A percentile compares a stretch with the other conserved stretches of the same genome.
Conservation (phyloP, 306 rosid species). For the Lathyrus aphaca region DNA sequence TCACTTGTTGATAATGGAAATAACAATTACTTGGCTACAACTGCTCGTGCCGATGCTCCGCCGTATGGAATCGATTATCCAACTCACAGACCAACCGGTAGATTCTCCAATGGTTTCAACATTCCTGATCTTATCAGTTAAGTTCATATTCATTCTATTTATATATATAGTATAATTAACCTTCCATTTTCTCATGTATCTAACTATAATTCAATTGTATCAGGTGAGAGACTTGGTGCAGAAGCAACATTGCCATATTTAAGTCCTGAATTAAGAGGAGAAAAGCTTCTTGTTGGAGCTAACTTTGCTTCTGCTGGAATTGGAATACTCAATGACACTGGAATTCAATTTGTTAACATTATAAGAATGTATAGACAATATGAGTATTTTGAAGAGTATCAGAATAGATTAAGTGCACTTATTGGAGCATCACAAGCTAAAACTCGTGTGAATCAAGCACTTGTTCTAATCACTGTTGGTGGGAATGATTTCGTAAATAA, state of each 20-base stretch:
- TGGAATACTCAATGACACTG: slow-evolving; percentile 94
- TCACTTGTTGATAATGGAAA: slow-evolving; percentile 84
- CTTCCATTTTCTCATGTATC: neutral
- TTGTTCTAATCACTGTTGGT: slow-evolving; percentile 65
- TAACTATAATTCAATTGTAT: slow-evolving; percentile 8
- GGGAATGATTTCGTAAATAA: slow-evolving; percentile 93
- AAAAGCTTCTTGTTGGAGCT: slow-evolving; percentile 70
- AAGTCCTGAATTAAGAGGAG: slow-evolving; percentile 59
- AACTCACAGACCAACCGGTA: slow-evolving; percentile 65
- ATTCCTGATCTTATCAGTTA: slow-evolving; percentile 81
- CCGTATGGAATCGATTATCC: slow-evolving; percentile 86
- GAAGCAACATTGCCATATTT: slow-evolving; percentile 71
- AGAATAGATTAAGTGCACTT: slow-evolving; percentile 44
- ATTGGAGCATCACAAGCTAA: slow-evolving; percentile 51
- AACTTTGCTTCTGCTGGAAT: slow-evolving; percentile 93
- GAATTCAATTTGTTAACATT: slow-evolving; percentile 75
- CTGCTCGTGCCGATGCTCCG: slow-evolving; percentile 72
- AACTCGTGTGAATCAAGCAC: slow-evolving; percentile 52
- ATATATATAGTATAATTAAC: too few species aligned
- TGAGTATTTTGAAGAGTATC: slow-evolving; percentile 58
- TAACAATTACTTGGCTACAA: slow-evolving; percentile 71
- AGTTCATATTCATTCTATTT: neutral
- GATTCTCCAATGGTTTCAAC: slow-evolving; percentile 77
- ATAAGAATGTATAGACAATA: slow-evolving; percentile 65
- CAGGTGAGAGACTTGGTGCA: slow-evolving; percentile 69